phyloP scores from a whole-genome alignment of 2,329 filamentous ascomycete genomes.

The Colletotrichum abscissum region DNA sequence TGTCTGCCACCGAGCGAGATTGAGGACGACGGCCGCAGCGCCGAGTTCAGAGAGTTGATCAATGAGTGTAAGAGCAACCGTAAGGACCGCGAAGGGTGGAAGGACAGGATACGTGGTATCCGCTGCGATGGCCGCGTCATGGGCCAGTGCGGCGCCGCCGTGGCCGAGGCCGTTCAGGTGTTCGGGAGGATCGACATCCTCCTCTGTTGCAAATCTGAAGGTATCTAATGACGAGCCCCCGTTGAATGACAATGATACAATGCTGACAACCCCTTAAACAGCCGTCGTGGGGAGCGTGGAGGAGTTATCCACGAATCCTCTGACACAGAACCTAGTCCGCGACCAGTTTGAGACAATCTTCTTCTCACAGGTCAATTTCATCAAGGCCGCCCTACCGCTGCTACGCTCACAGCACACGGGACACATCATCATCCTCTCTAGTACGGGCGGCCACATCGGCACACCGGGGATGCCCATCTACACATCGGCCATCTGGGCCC shows the following conservation, averaged over 20 bases:
- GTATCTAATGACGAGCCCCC: slow-evolving; percentile 53
- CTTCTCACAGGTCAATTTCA: slow-evolving; percentile 95
- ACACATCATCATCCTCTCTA: slow-evolving; percentile 90
- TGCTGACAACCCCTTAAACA: slow-evolving; percentile 44
- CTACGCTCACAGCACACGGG: slow-evolving; percentile 85
- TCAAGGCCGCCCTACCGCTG: slow-evolving; percentile 85
- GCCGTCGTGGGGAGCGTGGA: slow-evolving; percentile 92
- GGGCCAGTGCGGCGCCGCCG: slow-evolving; percentile 83
- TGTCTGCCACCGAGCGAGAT: slow-evolving; percentile 84
- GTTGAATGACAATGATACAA: not conserved
- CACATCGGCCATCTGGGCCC: slow-evolving; percentile 91
- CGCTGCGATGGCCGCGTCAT: slow-evolving; percentile 71
- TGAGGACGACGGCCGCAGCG: slow-evolving; percentile 79
- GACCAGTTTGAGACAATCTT: slow-evolving; percentile 96
- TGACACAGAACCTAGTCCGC: slow-evolving; percentile 81
- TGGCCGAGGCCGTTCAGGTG: slow-evolving; percentile 85
- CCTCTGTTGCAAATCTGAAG: slow-evolving; percentile 89
- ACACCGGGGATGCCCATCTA: slow-evolving; percentile 93
- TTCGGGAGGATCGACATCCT: slow-evolving; percentile 93
- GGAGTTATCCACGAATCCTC: slow-evolving; percentile 80
- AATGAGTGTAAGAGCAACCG: slow-evolving; percentile 72
- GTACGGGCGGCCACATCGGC: slow-evolving; percentile 91
- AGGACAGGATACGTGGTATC: slow-evolving; percentile 77
- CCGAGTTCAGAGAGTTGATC: slow-evolving; percentile 84
- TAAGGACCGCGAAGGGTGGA: slow-evolving; percentile 81